phyloP scores from a whole-genome alignment of 164 flowering plant genomes.

The Liquidambar formosana region DNA sequence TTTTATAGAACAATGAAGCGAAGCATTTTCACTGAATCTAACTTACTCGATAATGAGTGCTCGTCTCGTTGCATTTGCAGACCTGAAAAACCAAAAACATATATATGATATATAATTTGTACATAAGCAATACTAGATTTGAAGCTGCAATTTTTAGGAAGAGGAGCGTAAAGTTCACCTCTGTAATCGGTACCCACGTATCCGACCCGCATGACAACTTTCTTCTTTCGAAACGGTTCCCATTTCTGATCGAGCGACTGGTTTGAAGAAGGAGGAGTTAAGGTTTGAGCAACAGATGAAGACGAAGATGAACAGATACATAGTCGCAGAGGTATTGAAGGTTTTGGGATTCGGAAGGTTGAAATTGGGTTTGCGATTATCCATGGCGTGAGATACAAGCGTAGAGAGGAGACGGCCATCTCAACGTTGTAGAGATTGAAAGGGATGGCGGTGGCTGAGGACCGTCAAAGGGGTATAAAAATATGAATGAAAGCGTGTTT shows the following conservation, averaged over 20 bases:
- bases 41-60: slow-evolving; percentile 53
- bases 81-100: slow-evolving; percentile 40
- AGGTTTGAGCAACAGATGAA: slow-evolving; percentile 13
- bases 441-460: too few species aligned
- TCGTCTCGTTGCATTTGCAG: slow-evolving; percentile 71
- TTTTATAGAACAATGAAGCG: too few species aligned
- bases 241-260: slow-evolving; percentile 32
- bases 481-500: too few species aligned
- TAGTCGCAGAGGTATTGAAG: background rate
- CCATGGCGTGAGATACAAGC: slow-evolving; percentile 28
- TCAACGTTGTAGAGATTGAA: background rate
- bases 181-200: slow-evolving; percentile 78
- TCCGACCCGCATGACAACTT: slow-evolving; percentile 82
- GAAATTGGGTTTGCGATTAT: slow-evolving; percentile 9
- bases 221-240: slow-evolving; percentile 63
- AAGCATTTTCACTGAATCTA: too few species aligned
- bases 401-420: slow-evolving; percentile 29
- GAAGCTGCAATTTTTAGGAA: background rate
- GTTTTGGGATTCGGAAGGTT: slow-evolving; percentile 9
- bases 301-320: slow-evolving; percentile 15
- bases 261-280: slow-evolving; percentile 1
- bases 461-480: too few species aligned
- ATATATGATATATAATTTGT: too few species aligned
- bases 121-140: background rate
- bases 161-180: slow-evolving; percentile 34